Conservation (phyloP, 345 rosid species). For the Xanthoceras sorbifolium region DNA sequence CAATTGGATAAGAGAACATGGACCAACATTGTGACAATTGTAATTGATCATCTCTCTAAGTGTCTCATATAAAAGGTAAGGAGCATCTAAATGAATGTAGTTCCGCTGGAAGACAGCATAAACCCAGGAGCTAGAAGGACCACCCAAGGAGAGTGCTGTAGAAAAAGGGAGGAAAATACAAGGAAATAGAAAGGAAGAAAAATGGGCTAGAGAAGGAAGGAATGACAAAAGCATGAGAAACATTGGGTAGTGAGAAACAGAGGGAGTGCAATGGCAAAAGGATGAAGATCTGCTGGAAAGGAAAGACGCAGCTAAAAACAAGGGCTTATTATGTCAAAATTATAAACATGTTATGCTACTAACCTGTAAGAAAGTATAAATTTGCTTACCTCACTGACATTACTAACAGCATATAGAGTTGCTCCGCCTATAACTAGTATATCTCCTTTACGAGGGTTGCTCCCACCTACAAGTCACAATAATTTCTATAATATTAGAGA, state of each 20-base stretch:
- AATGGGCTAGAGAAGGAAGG: neutral
- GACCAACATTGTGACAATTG: neutral
- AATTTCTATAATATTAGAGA: slow-evolving; percentile 7
- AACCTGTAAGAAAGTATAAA: neutral
- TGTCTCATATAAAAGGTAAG: neutral
- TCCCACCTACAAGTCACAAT: slow-evolving; percentile 52
- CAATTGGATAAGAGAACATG: neutral
- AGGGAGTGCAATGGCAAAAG: neutral
- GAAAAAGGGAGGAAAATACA: neutral
- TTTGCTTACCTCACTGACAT: slow-evolving; percentile 68
- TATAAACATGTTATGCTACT: slow-evolving; percentile 5
- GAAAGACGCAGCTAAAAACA: neutral
- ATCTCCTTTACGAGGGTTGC: slow-evolving; percentile 72
- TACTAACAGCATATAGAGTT: slow-evolving; percentile 66
- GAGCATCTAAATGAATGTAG: neutral
- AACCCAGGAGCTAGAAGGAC: neutral
- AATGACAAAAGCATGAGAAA: neutral
- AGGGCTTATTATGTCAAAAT: neutral
- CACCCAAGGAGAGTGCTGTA: neutral
- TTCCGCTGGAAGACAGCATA: neutral
- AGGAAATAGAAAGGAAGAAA: neutral
- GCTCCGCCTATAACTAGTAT: slow-evolving; percentile 68
- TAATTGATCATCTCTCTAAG: neutral
- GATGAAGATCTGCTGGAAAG: neutral
- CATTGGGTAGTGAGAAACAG: neutral